A percentile compares a stretch with the other conserved stretches of the same genome.
These are phyloP conservation scores for Pontederia paniculata DNA, from an alignment of 176 grass and related monocot species.

Conservation along the genomic window DNA sequence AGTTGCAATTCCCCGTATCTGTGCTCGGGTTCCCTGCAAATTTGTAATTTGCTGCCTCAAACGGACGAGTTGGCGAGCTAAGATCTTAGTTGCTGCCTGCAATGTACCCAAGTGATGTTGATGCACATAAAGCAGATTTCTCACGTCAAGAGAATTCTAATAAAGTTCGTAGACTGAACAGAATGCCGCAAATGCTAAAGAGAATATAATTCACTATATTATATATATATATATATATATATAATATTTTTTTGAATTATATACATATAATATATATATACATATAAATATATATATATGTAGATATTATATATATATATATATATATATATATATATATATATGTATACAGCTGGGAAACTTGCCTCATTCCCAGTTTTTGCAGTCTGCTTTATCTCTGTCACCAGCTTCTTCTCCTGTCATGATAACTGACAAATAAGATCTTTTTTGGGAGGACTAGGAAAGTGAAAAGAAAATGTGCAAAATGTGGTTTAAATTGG, in stretches of 20 bases:
- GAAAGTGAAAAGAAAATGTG: conserved; percentile 16
- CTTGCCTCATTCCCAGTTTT: conserved; percentile 96
- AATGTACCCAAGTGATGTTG: not conserved
- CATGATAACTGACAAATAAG: conserved; percentile 18
- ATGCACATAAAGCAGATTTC: too few species aligned
- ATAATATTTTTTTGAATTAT: too few species aligned
- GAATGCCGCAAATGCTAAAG: too few species aligned
- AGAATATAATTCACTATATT: too few species aligned
- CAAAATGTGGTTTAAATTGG: conserved; percentile 4
- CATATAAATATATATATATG: too few species aligned
- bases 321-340: conserved; percentile 8
- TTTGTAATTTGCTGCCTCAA: conserved; percentile 94
- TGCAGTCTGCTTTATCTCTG: conserved; percentile 95
- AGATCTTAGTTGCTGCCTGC: conserved; percentile 85
- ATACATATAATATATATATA: too few species aligned
- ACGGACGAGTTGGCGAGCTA: conserved; percentile 86
- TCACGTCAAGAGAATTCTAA: too few species aligned
- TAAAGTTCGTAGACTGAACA: too few species aligned
- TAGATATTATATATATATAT: too few species aligned
- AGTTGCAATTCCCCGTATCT: conserved; percentile 95
- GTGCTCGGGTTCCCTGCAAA: conserved; percentile 87
- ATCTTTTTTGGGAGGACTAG: not conserved
- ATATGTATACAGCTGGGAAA: not conserved
- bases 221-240: too few species aligned
- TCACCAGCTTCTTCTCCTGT: conserved; percentile 96